These are phyloP conservation scores for Globisporangium recalcitrans DNA, from an alignment of 352 stramenopile species.

Conservation along the genomic window DNA sequence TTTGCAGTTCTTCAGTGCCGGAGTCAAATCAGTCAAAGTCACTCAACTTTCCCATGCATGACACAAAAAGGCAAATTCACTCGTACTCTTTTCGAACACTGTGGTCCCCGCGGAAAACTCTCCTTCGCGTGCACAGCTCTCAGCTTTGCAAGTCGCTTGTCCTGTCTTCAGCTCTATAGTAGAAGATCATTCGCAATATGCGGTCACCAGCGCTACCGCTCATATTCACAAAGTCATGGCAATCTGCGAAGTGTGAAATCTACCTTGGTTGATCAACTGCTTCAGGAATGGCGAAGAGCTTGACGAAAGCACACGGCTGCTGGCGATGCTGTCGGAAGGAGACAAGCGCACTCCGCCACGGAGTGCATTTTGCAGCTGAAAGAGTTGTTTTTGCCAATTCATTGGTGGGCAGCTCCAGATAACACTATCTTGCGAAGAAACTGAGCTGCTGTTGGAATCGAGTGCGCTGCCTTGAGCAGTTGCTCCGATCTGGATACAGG, in stretches of 20 bases:
- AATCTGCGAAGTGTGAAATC: too few species aligned
- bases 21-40: not conserved
- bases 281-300: not conserved
- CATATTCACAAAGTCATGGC: too few species aligned
- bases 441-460: constrained; percentile 3
- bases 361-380: constrained; percentile 16
- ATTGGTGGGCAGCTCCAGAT: constrained; percentile 27
- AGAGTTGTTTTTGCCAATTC: constrained; percentile 37
- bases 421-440: constrained; percentile 39
- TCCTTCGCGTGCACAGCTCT: not conserved
- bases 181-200: not conserved
- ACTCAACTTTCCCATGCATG: too few species aligned
- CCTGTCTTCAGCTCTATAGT: not conserved
- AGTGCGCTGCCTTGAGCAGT: not conserved
- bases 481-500: not conserved
- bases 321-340: not conserved
- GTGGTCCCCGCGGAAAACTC: not conserved
- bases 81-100: not conserved
- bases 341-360: not conserved
- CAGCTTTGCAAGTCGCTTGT: not conserved
- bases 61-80: not conserved
- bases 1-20: not conserved
- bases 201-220: too few species aligned
- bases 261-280: not conserved
- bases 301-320: not conserved